Evolutionary conservation across 805 yeast species (phyloP).

Genomic region (Brettanomyces bruxellensis): DNA sequence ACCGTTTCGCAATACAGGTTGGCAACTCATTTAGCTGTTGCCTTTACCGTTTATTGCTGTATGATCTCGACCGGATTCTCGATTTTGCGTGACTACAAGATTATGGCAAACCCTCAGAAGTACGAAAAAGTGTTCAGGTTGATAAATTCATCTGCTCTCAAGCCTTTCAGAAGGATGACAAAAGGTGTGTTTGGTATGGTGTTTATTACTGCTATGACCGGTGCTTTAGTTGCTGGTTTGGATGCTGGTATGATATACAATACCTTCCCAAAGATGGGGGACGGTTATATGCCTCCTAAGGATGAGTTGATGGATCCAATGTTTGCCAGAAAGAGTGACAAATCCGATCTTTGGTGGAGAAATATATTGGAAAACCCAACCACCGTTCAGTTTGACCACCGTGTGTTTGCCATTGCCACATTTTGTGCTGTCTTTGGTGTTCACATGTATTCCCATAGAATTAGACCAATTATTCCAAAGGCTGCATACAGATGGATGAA

Average conservation of each 20-base stretch:
- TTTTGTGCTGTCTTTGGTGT: conserved; percentile 60
- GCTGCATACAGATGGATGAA: conserved; percentile 49
- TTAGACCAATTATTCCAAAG: conserved; percentile 48
- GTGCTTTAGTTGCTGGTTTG: conserved; percentile 96
- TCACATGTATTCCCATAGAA: conserved; percentile 58
- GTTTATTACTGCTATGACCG: conserved; percentile 90
- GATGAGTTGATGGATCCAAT: conserved; percentile 70
- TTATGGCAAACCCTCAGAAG: conserved; percentile 53
- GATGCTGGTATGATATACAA: conserved; percentile 97
- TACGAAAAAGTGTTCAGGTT: conserved; percentile 47
- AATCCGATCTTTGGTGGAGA: conserved; percentile 80
- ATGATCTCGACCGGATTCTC: conserved; percentile 88
- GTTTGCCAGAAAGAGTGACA: conserved; percentile 58
- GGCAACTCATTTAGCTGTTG: conserved; percentile 90
- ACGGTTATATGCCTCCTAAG: conserved; percentile 62
- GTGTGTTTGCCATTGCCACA: conserved; percentile 76
- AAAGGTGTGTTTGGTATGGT: conserved; percentile 56
- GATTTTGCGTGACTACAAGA: conserved; percentile 63
- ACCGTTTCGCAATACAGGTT: conserved; percentile 93
- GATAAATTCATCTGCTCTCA: conserved; percentile 53
- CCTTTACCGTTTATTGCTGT: conserved; percentile 77
- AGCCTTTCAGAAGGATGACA: conserved; percentile 47
- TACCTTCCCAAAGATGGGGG: conserved; percentile 96
- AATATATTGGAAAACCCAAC: conserved; percentile 92
- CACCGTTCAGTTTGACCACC: conserved; percentile 87